phyloP scores from a whole-genome alignment of 2,329 filamentous ascomycete species.

The Cladosporium colombiae region DNA sequence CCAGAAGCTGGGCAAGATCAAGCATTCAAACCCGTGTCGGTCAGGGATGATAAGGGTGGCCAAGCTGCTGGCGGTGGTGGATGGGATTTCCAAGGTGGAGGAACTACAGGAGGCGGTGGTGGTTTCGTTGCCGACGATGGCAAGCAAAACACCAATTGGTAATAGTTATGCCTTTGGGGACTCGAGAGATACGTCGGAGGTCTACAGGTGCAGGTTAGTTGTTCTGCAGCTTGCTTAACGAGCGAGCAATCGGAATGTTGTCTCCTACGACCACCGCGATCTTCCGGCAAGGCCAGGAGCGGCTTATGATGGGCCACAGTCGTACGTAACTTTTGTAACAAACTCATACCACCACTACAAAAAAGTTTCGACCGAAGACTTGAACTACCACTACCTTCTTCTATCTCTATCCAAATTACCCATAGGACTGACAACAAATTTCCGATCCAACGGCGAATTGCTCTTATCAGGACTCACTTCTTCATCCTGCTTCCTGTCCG shows the following conservation, averaged over 20 bases:
- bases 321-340: background rate
- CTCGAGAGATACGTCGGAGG: too few species aligned
- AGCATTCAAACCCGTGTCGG: background rate
- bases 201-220: too few species aligned
- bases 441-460: slow-evolving; percentile 18
- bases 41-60: background rate
- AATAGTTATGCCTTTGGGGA: background rate
- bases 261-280: too few species aligned
- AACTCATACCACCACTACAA: background rate
- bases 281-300: too few species aligned
- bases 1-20: background rate
- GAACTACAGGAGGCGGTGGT: background rate
- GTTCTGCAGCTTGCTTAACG: background rate
- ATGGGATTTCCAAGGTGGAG: background rate
- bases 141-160: background rate
- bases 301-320: too few species aligned
- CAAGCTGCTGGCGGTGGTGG: background rate
- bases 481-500: slow-evolving; percentile 16
- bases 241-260: too few species aligned
- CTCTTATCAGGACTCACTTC: slow-evolving; percentile 23
- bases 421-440: slow-evolving; percentile 24
- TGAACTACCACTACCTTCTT: background rate
- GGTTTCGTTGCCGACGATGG: background rate
- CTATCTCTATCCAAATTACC: slow-evolving; percentile 17
- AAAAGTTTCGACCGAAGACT: background rate